Conservation (phyloP, 805 yeast species). For the Ascoidea tarda region DNA sequence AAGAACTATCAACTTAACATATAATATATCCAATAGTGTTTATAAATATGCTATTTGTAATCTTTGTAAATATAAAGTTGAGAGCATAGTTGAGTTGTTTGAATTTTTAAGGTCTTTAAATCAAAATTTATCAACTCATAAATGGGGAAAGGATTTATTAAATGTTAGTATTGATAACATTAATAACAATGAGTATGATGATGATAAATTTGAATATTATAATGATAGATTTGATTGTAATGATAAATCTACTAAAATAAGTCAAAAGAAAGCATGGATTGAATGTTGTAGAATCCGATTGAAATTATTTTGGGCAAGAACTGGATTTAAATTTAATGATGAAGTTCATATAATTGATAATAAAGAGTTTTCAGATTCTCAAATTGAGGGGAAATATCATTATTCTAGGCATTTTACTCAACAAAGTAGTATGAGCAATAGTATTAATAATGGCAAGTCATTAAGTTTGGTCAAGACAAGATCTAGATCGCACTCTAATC, state of each 20-base stretch:
- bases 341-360: constrained; percentile 16
- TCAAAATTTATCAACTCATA: constrained; percentile 20
- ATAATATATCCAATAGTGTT: constrained; percentile 9
- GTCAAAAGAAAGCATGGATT: constrained; percentile 42
- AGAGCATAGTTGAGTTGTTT: constrained; percentile 73
- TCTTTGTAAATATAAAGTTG: constrained; percentile 62
- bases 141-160: constrained; percentile 30
- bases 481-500: not conserved
- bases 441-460: not conserved
- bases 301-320: constrained; percentile 70
- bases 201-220: no score
- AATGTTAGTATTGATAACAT: constrained; percentile 29
- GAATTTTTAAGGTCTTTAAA: constrained; percentile 58
- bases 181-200: constrained; percentile 16
- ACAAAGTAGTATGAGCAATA: not conserved
- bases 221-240: no score
- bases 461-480: not conserved
- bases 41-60: constrained; percentile 61
- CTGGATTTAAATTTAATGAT: constrained; percentile 62
- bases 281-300: constrained; percentile 50
- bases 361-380: constrained; percentile 11
- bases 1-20: not conserved
- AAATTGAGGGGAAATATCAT: no score
- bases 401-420: not conserved
- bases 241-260: constrained; percentile 8